Evolutionary conservation across 2,329 filamentous ascomycete species (phyloP).

Genomic region (Drechmeria coniospora): DNA sequence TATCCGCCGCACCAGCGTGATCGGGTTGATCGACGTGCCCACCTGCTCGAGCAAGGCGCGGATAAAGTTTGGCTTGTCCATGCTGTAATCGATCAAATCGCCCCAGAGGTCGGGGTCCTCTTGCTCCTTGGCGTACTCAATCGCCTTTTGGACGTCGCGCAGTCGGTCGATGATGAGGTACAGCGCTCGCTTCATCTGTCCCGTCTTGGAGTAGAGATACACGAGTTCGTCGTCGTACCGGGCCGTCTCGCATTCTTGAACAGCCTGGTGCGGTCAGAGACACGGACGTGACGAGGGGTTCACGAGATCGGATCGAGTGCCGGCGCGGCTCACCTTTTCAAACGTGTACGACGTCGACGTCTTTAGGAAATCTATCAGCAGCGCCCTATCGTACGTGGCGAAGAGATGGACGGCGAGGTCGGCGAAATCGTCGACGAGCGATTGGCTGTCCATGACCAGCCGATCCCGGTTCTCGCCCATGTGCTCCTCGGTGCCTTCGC

Average conservation of each 20-base stretch:
- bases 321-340: slow-evolving; percentile 39
- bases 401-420: slow-evolving; percentile 80
- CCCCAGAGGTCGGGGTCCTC: slow-evolving; percentile 90
- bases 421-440: slow-evolving; percentile 72
- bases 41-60: slow-evolving; percentile 83
- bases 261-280: slow-evolving; percentile 32
- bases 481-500: slow-evolving; percentile 45
- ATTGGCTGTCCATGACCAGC: slow-evolving; percentile 41
- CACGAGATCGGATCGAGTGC: too few relatives aligned
- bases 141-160: slow-evolving; percentile 79
- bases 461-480: slow-evolving; percentile 38
- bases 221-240: slow-evolving; percentile 88
- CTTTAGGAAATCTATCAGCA: slow-evolving; percentile 80
- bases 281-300: too few relatives aligned
- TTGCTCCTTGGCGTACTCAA: slow-evolving; percentile 86
- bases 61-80: slow-evolving; percentile 96
- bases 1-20: slow-evolving; percentile 77
- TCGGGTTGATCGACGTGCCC: slow-evolving; percentile 83
- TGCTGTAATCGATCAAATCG: slow-evolving; percentile 83
- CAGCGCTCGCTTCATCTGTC: slow-evolving; percentile 79
- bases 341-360: slow-evolving; percentile 79
- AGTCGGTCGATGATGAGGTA: slow-evolving; percentile 91
- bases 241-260: slow-evolving; percentile 61
- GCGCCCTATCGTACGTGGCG: slow-evolving; percentile 60
- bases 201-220: slow-evolving; percentile 87